Base-by-base conservation (phyloP, 2,329 filamentous ascomycete species). In the Colletotrichum abscissum region DNA sequence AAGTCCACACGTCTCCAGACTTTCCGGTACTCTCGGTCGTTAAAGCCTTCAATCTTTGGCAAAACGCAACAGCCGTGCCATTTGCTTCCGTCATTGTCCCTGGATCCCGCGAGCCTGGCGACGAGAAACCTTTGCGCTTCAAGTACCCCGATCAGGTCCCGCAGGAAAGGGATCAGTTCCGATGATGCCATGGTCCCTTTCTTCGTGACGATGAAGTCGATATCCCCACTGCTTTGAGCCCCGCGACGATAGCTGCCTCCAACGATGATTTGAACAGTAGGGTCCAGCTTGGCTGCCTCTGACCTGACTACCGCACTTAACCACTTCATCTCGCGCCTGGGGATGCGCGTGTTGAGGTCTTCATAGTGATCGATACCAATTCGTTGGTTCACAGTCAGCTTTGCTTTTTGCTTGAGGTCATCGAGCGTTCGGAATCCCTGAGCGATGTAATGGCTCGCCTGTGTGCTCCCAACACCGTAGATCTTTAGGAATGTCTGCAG, bases 51-150 rank as follows among this genome's bases (percentile, higher is more conserved):
- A 26, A 76, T 75, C 65, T 78, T 70, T 0, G 94, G 93, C 0
- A 97, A 85, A 12, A 92, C 89, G 52, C 93, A 97, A 65, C 93
- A 95, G 4, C 96, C 95, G 76, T 97, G 94, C 94, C 95, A 98
- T 83, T 97, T 97, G 28, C 91, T 93, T 0, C 93, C 92, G 26
- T 89, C 81, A 8, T 78, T 76, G 19, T 85, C 84, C 35, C 82
- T 79, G 35, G 88, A 84, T 7, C 88, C 88, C 0, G 94, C 92
- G 9, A 98, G 88, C 1, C 89, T 87, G 2, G 88, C 91, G 63
- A 93, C 92, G 4, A 98, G 86, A 77, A 97, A 97, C 0, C 85
- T 88, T 5, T 85, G 80, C 1, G 81, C 77, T 54, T 90, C 90
- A 9, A 98, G 88, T 0, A 82, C 80, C 0, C 86, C 86, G 0